These are phyloP conservation scores for Skeletonema potamos DNA, from an alignment of 108 stramenopile genomes.

Conservation along the genomic window DNA sequence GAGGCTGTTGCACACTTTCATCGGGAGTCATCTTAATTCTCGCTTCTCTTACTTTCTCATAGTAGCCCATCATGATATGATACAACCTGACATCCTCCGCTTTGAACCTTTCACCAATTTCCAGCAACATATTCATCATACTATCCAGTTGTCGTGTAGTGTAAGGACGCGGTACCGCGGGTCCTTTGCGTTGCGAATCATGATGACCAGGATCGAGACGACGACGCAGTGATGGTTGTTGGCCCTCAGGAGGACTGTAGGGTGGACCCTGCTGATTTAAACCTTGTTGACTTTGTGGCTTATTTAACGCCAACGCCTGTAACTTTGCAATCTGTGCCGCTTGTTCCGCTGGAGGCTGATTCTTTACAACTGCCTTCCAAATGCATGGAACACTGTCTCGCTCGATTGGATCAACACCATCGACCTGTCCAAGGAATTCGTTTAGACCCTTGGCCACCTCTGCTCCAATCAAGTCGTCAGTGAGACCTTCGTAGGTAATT, in stretches of 20 bases:
- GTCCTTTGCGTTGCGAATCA: slow-evolving; percentile 48
- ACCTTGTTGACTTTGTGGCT: neutral
- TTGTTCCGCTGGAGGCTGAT: slow-evolving; percentile 36
- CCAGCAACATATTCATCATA: slow-evolving; percentile 46
- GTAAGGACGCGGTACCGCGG: slow-evolving; percentile 48
- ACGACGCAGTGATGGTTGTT: slow-evolving; percentile 4
- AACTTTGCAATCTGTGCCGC: slow-evolving; percentile 31
- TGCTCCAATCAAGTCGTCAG: slow-evolving; percentile 40
- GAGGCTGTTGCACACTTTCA: slow-evolving; percentile 5
- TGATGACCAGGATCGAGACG: slow-evolving; percentile 53
- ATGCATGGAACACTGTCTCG: slow-evolving; percentile 37
- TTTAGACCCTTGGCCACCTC: slow-evolving; percentile 44
- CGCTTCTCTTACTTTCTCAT: slow-evolving; percentile 27
- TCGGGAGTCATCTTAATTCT: slow-evolving; percentile 21
- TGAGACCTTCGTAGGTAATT: slow-evolving; percentile 49
- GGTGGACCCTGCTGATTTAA: neutral
- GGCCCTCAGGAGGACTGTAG: neutral
- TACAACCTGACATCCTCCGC: slow-evolving; percentile 32
- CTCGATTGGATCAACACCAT: slow-evolving; percentile 38
- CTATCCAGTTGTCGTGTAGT: slow-evolving; percentile 27
- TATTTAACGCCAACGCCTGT: slow-evolving; percentile 17
- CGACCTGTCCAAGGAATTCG: slow-evolving; percentile 30
- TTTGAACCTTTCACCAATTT: slow-evolving; percentile 25
- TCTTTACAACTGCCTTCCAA: slow-evolving; percentile 49
- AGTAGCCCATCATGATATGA: slow-evolving; percentile 50